Percentiles rank a stretch among this genome's conserved stretches.
These are phyloP conservation scores for Yamadazyma sp. DNA, from an alignment of 1,139 yeast species.

Conservation along the genomic window DNA sequence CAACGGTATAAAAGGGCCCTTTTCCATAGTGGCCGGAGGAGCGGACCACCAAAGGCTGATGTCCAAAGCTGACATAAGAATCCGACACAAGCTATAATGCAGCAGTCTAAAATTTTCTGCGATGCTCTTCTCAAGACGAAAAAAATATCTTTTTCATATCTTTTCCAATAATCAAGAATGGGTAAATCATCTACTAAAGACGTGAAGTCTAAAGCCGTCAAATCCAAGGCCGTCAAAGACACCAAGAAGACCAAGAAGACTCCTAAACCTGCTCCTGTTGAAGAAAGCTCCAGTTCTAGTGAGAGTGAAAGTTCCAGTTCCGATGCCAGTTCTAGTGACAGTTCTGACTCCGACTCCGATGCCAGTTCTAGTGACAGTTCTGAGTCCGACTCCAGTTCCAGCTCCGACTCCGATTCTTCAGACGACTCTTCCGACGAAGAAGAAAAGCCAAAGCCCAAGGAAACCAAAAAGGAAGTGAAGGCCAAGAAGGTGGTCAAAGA, in stretches of 20 bases:
- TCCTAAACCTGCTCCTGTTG: too few relatives aligned
- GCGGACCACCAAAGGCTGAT: background rate
- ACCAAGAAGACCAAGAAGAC: constrained; percentile 11
- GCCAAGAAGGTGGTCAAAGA: constrained; percentile 15
- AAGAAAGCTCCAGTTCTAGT: constrained; percentile 1
- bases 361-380: constrained; percentile 19
- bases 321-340: constrained; percentile 12
- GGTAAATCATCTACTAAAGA: constrained; percentile 22
- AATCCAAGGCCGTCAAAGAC: constrained; percentile 12
- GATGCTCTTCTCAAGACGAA: constrained; percentile 13
- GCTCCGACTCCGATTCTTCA: constrained; percentile 24
- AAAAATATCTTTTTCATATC: constrained; percentile 3
- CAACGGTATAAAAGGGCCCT: too few relatives aligned
- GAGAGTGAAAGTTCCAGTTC: constrained; percentile 16
- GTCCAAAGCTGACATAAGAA: background rate
- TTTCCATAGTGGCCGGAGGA: constrained; percentile 3
- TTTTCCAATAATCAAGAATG: constrained; percentile 6
- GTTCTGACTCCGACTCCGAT: constrained; percentile 19
- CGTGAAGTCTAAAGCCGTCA: constrained; percentile 33
- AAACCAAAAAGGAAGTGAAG: constrained; percentile 23
- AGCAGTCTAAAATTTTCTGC: constrained; percentile 3
- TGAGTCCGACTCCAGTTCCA: constrained; percentile 14
- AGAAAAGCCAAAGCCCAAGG: too few relatives aligned
- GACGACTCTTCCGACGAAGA: too few relatives aligned
- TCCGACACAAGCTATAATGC: too few relatives aligned